Evolutionary conservation across 2,329 filamentous ascomycete species (phyloP).

Genomic region (Sodiomyces alkalinus): DNA sequence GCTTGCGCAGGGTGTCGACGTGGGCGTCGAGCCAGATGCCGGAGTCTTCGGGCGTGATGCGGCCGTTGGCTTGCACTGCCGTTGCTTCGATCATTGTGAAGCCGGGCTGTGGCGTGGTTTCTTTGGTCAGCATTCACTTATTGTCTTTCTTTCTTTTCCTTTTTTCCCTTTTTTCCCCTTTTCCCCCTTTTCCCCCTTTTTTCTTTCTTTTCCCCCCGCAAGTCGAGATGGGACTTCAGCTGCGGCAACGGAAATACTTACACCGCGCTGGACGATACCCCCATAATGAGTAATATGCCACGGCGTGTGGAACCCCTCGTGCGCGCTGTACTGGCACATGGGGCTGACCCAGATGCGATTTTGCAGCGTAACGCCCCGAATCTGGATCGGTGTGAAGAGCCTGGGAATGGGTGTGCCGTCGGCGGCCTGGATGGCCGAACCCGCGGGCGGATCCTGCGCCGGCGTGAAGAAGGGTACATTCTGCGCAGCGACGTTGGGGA

Average conservation of each 20-base stretch:
- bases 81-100: conserved; percentile 52
- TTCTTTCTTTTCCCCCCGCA: not conserved
- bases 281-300: conserved; percentile 65
- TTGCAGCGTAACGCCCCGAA: conserved; percentile 26
- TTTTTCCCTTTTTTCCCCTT: not conserved
- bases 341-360: conserved; percentile 32
- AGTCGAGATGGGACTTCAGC: not conserved
- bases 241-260: conserved; percentile 5
- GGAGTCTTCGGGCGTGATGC: conserved; percentile 52
- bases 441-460: conserved; percentile 25
- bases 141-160: too few species aligned
- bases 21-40: conserved; percentile 58
- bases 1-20: conserved; percentile 37
- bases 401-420: conserved; percentile 33
- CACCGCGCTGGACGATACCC: conserved; percentile 54
- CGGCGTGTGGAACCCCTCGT: conserved; percentile 44
- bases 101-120: conserved; percentile 23
- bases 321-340: conserved; percentile 30
- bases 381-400: conserved; percentile 29
- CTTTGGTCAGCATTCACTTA: not conserved
- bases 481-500: conserved; percentile 14
- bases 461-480: conserved; percentile 31
- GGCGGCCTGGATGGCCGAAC: conserved; percentile 24
- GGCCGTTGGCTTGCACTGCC: conserved; percentile 44
- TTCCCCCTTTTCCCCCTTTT: not conserved